Evolutionary conservation across 1,284 basidiomycete genomes (phyloP).

Genomic region (Erythrobasidium hasegawianum): DNA sequence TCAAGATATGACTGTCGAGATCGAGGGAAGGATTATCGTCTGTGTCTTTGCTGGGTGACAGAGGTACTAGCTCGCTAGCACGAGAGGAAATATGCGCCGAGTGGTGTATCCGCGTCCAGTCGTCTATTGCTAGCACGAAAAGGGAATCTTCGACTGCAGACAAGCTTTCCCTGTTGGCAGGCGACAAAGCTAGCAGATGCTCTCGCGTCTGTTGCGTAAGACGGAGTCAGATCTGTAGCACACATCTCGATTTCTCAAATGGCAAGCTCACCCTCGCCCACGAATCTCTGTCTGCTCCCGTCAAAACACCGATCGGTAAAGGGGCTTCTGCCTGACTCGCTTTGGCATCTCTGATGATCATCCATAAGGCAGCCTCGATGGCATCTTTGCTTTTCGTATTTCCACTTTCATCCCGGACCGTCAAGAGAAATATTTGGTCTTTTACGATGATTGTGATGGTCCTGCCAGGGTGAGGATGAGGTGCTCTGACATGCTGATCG

Average conservation of each 20-base stretch:
- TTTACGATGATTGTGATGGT: conserved; percentile 70
- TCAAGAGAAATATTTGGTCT: conserved; percentile 77
- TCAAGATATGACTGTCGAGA: conserved; percentile 74
- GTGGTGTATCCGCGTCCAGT: conserved; percentile 53
- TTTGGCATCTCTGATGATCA: conserved; percentile 67
- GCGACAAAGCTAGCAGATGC: conserved; percentile 65
- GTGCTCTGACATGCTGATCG: conserved; percentile 41
- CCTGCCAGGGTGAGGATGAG: conserved; percentile 55
- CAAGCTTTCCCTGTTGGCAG: conserved; percentile 61
- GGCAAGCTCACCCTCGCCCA: conserved; percentile 71
- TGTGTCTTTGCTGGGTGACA: conserved; percentile 51
- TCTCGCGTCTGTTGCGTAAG: conserved; percentile 60
- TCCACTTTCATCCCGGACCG: conserved; percentile 58
- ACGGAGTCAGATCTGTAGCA: not conserved
- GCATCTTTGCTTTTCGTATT: conserved; percentile 52
- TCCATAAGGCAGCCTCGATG: conserved; percentile 65
- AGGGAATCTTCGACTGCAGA: conserved; percentile 68
- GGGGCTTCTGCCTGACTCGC: conserved; percentile 55
- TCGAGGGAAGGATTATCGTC: conserved; percentile 50
- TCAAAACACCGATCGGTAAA: conserved; percentile 64
- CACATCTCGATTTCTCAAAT: not conserved
- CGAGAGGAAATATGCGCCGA: conserved; percentile 24
- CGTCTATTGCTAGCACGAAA: conserved; percentile 64
- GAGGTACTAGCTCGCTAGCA: conserved; percentile 44
- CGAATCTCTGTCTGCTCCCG: conserved; percentile 71